phyloP scores from a whole-genome alignment of 495 filamentous ascomycete species.

The Penicillium tannophilum region DNA sequence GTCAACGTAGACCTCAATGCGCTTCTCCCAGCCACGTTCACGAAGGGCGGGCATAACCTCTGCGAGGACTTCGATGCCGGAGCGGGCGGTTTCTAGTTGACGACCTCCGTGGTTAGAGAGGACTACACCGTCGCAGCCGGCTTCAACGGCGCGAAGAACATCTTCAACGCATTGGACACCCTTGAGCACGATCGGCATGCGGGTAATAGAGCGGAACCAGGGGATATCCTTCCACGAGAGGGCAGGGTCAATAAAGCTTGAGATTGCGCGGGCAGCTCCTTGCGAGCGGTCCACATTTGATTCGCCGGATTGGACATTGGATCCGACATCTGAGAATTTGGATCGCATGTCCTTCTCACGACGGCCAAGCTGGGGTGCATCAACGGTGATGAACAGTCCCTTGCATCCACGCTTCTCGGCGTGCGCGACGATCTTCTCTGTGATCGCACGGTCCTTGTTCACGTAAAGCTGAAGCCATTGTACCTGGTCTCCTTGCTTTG shows the following conservation, averaged over 20 bases:
- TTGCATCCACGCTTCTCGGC: constrained; percentile 93
- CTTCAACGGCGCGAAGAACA: constrained; percentile 80
- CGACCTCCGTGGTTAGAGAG: constrained; percentile 93
- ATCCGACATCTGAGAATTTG: constrained; percentile 86
- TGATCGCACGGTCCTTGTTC: constrained; percentile 93
- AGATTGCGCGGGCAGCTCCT: constrained; percentile 90
- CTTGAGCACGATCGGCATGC: constrained; percentile 89
- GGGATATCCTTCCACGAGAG: constrained; percentile 93
- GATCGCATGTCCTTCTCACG: constrained; percentile 94
- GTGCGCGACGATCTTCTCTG: constrained; percentile 84
- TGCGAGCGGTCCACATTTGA: constrained; percentile 78
- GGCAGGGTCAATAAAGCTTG: constrained; percentile 90
- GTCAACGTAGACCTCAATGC: constrained; percentile 85
- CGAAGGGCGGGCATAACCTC: constrained; percentile 96
- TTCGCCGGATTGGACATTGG: constrained; percentile 74
- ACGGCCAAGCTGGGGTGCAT: constrained; percentile 92
- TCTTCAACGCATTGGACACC: constrained; percentile 96
- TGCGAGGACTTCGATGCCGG: constrained; percentile 94
- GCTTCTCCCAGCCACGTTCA: constrained; percentile 75
- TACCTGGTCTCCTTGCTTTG: constrained; percentile 74
- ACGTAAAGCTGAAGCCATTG: constrained; percentile 99
- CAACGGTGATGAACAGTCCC: constrained; percentile 97
- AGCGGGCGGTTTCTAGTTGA: constrained; percentile 86
- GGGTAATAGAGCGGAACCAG: constrained; percentile 90
- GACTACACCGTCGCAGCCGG: constrained; percentile 85